These are phyloP conservation scores for Ogataea saltuana DNA, from an alignment of 805 yeast genomes.

Conservation along the genomic window DNA sequence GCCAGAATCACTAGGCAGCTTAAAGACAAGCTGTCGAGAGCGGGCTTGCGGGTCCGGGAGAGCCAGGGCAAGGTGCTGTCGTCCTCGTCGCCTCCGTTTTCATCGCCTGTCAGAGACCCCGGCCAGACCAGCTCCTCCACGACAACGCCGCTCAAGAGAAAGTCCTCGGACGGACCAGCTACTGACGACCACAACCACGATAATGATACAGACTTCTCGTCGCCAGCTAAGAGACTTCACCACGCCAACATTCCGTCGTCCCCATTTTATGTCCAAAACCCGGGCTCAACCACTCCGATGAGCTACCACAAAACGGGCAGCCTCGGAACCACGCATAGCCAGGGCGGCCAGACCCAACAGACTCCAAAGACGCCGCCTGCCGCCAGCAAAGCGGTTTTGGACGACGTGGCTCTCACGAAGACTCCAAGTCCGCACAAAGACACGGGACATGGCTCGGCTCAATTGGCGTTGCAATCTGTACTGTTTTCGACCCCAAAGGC, in stretches of 20 bases:
- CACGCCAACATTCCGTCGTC: conserved; percentile 32
- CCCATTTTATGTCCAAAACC: conserved; percentile 27
- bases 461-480: conserved; percentile 25
- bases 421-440: conserved; percentile 22
- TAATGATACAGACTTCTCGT: conserved; percentile 21
- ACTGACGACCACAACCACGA: conserved; percentile 6
- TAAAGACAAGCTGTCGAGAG: conserved; percentile 42
- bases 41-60: conserved; percentile 40
- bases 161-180: conserved; percentile 17
- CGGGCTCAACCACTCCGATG: conserved; percentile 16
- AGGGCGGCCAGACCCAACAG: conserved; percentile 21
- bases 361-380: conserved; percentile 37
- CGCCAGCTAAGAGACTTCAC: conserved; percentile 32
- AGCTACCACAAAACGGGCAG: conserved; percentile 2
- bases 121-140: conserved; percentile 9
- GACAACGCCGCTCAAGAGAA: conserved; percentile 33
- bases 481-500: conserved; percentile 37
- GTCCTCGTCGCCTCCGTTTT: conserved; percentile 18
- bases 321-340: too few species aligned
- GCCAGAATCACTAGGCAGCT: conserved; percentile 47
- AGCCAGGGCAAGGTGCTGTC: conserved; percentile 24
- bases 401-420: conserved; percentile 21
- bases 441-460: conserved; percentile 18
- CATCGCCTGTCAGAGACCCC: conserved; percentile 8
- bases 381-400: conserved; percentile 19